Conservation (phyloP, 768 basidiomycete species). For the Podaxis carcinomalis region DNA sequence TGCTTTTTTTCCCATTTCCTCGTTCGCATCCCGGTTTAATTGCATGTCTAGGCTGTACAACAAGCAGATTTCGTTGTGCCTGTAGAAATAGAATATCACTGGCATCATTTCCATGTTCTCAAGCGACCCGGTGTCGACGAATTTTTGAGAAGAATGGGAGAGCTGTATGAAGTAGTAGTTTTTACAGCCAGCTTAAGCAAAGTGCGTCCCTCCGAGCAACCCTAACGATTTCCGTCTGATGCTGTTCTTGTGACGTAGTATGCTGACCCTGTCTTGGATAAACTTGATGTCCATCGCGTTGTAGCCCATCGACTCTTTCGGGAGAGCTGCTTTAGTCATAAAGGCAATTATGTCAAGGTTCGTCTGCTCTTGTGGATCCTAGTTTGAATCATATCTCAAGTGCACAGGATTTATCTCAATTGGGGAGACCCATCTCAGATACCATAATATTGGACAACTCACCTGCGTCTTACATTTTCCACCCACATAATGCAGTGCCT, state of each 20-base stretch:
- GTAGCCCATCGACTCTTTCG: constrained; percentile 93
- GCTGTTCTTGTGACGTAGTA: constrained; percentile 52
- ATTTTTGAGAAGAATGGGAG: constrained; percentile 96
- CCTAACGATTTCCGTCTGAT: background rate
- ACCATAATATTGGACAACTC: constrained; percentile 99
- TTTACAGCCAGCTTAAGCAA: constrained; percentile 99
- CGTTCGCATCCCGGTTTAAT: constrained; percentile 1
- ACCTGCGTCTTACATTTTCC: constrained; percentile 98
- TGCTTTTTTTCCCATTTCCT: constrained; percentile 24
- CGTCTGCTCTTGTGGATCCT: background rate
- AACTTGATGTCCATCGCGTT: constrained; percentile 87
- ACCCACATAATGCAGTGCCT: constrained; percentile 97
- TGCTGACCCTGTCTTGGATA: constrained; percentile 97
- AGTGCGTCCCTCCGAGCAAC: constrained; percentile 40
- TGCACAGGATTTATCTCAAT: constrained; percentile 87
- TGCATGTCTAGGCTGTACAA: constrained; percentile 63
- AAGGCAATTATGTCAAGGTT: constrained; percentile 99
- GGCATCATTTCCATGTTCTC: constrained; percentile 98
- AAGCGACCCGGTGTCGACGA: constrained; percentile 97
- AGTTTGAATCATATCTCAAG: background rate
- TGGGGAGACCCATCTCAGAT: constrained; percentile 89
- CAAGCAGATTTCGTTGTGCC: constrained; percentile 98
- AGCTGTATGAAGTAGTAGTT: constrained; percentile 95
- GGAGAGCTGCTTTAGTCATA: constrained; percentile 98
- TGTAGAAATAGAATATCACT: constrained; percentile 97